phyloP scores from a whole-genome alignment of 306 rosid species.

The Glycine soja region DNA sequence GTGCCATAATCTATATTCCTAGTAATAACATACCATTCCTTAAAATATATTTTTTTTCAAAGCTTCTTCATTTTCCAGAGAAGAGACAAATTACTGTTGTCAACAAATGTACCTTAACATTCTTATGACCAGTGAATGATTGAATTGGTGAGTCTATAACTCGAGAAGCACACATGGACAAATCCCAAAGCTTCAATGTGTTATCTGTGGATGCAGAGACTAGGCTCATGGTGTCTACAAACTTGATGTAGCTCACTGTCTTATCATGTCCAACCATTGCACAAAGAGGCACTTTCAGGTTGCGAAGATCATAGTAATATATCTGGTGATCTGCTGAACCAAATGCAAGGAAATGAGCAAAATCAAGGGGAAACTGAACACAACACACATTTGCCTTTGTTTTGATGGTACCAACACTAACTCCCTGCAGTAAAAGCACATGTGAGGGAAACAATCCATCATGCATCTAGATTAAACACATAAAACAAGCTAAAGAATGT shows the following conservation, averaged over 20 bases:
- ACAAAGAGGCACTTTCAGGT: constrained; percentile 66
- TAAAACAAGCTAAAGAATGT: constrained; percentile 43
- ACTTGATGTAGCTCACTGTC: constrained; percentile 86
- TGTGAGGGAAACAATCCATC: constrained; percentile 64
- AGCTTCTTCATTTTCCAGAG: background rate
- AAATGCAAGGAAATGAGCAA: constrained; percentile 76
- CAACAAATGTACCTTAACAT: constrained; percentile 71
- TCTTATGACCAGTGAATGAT: constrained; percentile 74
- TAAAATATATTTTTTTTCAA: background rate
- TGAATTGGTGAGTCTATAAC: constrained; percentile 75
- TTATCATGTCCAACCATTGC: constrained; percentile 76
- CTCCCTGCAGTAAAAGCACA: constrained; percentile 79
- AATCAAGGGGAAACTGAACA: constrained; percentile 79
- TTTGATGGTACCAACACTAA: constrained; percentile 78
- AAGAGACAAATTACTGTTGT: constrained; percentile 3
- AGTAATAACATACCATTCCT: background rate
- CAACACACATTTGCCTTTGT: constrained; percentile 92
- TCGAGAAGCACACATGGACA: constrained; percentile 70
- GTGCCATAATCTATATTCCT: background rate
- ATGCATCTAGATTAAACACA: constrained; percentile 55
- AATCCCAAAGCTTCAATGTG: constrained; percentile 89
- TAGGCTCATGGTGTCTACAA: constrained; percentile 61
- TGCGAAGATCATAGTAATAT: constrained; percentile 88
- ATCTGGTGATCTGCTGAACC: constrained; percentile 88
- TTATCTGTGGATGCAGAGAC: constrained; percentile 88